phyloP scores from a whole-genome alignment of 176 grass and related monocot species.

The Zoysia japonica region DNA sequence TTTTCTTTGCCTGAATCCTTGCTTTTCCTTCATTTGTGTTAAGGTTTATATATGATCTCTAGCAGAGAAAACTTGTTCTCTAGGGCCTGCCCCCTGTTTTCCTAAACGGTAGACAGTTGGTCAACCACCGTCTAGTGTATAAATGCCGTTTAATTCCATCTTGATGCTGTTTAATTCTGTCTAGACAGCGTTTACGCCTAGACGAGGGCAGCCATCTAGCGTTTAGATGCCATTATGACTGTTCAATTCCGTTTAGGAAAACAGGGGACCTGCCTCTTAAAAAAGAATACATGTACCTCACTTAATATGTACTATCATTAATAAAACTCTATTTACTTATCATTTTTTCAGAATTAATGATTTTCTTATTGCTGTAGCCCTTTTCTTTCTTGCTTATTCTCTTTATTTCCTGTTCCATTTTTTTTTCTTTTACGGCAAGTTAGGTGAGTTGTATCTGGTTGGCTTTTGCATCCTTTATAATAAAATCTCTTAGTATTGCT shows the following conservation, averaged over 20 bases:
- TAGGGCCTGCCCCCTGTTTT: too few species aligned
- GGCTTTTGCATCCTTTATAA: not conserved
- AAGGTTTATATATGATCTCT: not conserved
- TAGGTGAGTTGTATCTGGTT: not conserved
- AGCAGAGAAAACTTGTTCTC: not conserved
- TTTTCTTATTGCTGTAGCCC: not conserved
- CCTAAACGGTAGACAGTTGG: too few species aligned
- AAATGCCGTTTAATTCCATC: too few species aligned
- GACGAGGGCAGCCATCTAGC: too few species aligned
- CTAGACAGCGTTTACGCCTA: too few species aligned
- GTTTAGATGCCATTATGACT: too few species aligned
- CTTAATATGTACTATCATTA: not conserved
- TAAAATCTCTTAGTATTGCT: not conserved
- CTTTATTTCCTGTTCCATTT: not conserved
- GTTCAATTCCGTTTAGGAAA: too few species aligned
- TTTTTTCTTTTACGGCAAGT: not conserved
- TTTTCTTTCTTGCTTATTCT: not conserved
- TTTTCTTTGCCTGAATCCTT: conserved; percentile 10
- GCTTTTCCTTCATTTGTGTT: not conserved
- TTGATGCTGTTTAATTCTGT: too few species aligned
- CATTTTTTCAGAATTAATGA: not conserved
- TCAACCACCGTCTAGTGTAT: too few species aligned
- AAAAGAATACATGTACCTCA: not conserved
- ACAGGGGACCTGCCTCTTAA: too few species aligned
- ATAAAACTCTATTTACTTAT: not conserved